Evolutionary conservation across 2,329 filamentous ascomycete genomes (phyloP).

Genomic region (Annulohypoxylon truncatum): DNA sequence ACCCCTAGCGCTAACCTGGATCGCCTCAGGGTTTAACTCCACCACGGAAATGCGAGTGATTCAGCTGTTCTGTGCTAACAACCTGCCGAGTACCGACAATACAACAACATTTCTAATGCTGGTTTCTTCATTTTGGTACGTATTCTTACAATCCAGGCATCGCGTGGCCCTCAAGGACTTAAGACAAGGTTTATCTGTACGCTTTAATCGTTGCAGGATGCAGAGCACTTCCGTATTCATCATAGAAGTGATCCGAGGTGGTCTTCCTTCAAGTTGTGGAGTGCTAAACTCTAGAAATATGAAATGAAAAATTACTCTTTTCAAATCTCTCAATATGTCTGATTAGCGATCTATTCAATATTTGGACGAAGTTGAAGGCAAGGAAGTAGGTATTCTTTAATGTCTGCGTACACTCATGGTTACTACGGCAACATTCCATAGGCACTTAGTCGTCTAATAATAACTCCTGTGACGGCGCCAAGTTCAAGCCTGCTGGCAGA

Average conservation of each 20-base stretch:
- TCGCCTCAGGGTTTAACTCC: slow-evolving; percentile 30
- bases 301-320: not conserved
- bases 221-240: slow-evolving; percentile 3
- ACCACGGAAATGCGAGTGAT: slow-evolving; percentile 8
- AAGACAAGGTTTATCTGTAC: not conserved
- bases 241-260: not conserved
- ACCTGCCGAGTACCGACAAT: slow-evolving; percentile 6
- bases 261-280: not conserved
- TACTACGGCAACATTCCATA: not conserved
- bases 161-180: slow-evolving; percentile 20
- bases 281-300: not conserved
- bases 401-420: too few relatives aligned
- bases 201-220: not conserved
- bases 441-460: not conserved
- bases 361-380: too few relatives aligned
- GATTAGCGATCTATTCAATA: too few relatives aligned
- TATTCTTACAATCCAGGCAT: slow-evolving; percentile 12
- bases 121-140: not conserved
- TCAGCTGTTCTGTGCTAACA: not conserved
- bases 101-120: slow-evolving; percentile 3
- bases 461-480: slow-evolving; percentile 30
- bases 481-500: slow-evolving; percentile 30
- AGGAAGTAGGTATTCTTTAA: too few relatives aligned
- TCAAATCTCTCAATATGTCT: too few relatives aligned
- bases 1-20: slow-evolving; percentile 37